Evolutionary conservation across 1,139 yeast genomes (phyloP), one percentile per base, ranked within the genome.

Genomic region (Saccharomyces hybrid): DNA sequence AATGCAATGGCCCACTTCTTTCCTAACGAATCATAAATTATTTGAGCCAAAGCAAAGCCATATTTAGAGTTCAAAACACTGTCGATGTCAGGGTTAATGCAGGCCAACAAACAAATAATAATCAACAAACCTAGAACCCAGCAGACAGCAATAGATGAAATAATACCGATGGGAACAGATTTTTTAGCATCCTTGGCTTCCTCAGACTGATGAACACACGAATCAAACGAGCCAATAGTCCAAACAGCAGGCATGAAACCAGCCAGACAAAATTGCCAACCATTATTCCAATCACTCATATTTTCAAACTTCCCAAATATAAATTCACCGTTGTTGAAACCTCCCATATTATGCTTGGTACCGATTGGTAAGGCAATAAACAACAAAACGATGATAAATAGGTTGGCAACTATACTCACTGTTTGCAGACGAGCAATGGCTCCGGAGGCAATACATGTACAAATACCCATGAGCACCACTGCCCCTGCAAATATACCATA

Each of bases 171-270:
- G 9, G 91, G 89, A 16, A 84, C 84, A n/a, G 88, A 81, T 53
- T 73, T 75, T 26, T 83, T 75, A 11, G 91, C 88, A 63, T 83
- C 80, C 47, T 75, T 74, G 27, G 87, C 86, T 66, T 86, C 91
- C 68, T 86, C 93, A 28, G 84, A 77, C 79, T 84, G 80, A 68
- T 85, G 91, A 50, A 84, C 82, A 60, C 86, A 83, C 5, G 86
- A 80, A 66, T 85, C 91, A 64, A 83, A 84, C 0, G 87, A 83
- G 58, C 84, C 83, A 62, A 81, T 81, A 14, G 83, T 79, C 86
- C 86, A 81, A 52, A 80, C 79, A 0, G 86, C 84, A 1, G 88
- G 83, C 77, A 83, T 78, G 78, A 69, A 60, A 13, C 72, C 73
- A 11, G 66, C 62, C 67, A 62, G 70, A 66, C 69, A 72, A 71